These are phyloP conservation scores for Monilinia vaccinii-corymbosi DNA, from an alignment of 2,329 filamentous ascomycete genomes.

Conservation along the genomic window DNA sequence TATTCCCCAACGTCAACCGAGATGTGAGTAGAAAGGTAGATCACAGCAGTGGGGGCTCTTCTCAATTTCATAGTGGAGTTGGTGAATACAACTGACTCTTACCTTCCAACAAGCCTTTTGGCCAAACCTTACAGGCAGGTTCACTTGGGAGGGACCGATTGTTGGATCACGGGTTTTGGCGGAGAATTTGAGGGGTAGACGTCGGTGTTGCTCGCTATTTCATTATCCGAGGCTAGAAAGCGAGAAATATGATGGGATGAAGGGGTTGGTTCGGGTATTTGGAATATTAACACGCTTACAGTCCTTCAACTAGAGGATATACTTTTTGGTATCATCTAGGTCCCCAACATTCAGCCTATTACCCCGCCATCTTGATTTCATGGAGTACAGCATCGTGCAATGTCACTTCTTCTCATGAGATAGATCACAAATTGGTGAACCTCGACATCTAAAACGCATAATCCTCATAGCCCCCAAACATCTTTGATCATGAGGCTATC, in stretches of 20 bases:
- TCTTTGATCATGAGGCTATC: neutral
- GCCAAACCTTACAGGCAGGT: neutral
- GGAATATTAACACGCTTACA: neutral
- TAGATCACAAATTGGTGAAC: neutral
- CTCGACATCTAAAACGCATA: neutral
- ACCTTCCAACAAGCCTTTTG: neutral
- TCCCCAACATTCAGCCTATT: neutral
- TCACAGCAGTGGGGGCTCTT: neutral
- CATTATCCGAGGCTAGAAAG: slow-evolving; percentile 10
- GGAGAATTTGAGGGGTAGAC: slow-evolving; percentile 8
- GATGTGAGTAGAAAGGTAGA: neutral
- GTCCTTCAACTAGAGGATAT: neutral
- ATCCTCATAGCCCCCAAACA: neutral
- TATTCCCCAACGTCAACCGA: slow-evolving; percentile 1
- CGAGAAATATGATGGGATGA: slow-evolving; percentile 1
- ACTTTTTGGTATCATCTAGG: neutral
- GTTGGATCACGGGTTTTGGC: slow-evolving; percentile 8
- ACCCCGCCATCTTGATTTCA: slow-evolving; percentile 2
- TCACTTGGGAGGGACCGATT: neutral
- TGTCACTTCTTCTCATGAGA: neutral
- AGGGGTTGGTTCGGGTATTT: neutral
- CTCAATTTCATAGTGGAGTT: neutral
- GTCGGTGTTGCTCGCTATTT: slow-evolving; percentile 1
- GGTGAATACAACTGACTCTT: neutral
- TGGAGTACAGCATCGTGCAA: neutral